phyloP scores from a whole-genome alignment of 371 early-diverging fungal genomes.

The Apophysomyces ossiformis region DNA sequence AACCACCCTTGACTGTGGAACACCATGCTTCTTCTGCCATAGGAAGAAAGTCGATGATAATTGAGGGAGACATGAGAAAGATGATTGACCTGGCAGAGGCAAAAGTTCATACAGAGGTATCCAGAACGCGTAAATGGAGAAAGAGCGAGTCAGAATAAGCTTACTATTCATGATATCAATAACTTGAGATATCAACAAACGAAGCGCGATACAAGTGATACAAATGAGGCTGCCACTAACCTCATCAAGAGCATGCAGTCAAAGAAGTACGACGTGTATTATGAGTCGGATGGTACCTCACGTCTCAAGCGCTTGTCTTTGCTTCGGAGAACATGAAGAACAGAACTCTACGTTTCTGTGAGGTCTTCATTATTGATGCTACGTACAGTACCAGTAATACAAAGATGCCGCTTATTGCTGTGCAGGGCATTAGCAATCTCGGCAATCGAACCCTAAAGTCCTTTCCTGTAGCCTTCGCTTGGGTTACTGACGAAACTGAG shows the following conservation, averaged over 20 bases:
- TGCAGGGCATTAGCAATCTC: slow-evolving; percentile 13
- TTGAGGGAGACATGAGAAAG: background rate
- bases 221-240: background rate
- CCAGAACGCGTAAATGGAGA: background rate
- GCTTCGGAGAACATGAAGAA: background rate
- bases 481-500: slow-evolving; percentile 12
- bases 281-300: background rate
- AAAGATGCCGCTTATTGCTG: slow-evolving; percentile 12
- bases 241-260: background rate
- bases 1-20: too few species aligned
- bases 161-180: background rate
- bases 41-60: background rate
- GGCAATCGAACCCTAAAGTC: slow-evolving; percentile 11
- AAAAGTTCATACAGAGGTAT: background rate
- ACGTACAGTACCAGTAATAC: slow-evolving; percentile 15
- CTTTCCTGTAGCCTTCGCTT: slow-evolving; percentile 16
- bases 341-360: slow-evolving; percentile 3
- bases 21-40: background rate
- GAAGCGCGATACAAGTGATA: background rate
- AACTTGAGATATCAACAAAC: background rate
- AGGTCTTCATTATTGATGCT: slow-evolving; percentile 15
- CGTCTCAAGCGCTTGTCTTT: slow-evolving; percentile 10
- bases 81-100: background rate
- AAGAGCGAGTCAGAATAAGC: background rate
- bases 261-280: background rate